Conservation (phyloP, 2,329 filamentous ascomycete genomes). For the Knufia fluminis region DNA sequence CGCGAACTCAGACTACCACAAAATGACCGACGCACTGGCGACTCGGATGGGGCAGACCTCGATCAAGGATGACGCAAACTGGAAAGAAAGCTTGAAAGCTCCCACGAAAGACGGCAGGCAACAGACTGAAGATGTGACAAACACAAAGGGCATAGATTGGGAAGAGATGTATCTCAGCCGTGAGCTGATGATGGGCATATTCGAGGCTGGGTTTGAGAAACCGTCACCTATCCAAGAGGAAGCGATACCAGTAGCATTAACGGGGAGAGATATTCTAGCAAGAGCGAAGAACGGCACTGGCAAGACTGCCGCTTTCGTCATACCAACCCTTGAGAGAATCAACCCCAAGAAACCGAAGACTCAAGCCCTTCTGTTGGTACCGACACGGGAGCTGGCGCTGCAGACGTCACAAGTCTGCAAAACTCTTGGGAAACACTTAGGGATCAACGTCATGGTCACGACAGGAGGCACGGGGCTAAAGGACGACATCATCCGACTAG, state of each 20-base stretch:
- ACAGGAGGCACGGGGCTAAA: conserved; percentile 91
- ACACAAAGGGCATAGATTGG: conserved; percentile 94
- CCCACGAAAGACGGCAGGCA: conserved; percentile 40
- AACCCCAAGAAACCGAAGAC: conserved; percentile 96
- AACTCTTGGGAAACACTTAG: conserved; percentile 91
- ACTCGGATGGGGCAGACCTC: conserved; percentile 37
- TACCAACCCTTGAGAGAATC: conserved; percentile 87
- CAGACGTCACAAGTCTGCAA: conserved; percentile 99
- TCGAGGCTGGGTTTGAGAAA: conserved; percentile 97
- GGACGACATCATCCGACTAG: conserved; percentile 91
- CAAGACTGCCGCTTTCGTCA: conserved; percentile 96
- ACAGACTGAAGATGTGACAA: conserved; percentile 73
- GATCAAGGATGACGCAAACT: conserved; percentile 32
- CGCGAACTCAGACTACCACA: conserved; percentile 15
- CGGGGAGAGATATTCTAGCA: conserved; percentile 88
- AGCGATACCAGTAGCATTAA: conserved; percentile 91
- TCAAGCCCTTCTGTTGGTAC: conserved; percentile 91
- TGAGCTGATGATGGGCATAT: conserved; percentile 96
- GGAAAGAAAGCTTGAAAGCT: conserved; percentile 38
- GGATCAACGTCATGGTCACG: conserved; percentile 98
- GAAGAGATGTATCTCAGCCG: conserved; percentile 94
- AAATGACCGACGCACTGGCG: conserved; percentile 37
- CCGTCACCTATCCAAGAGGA: conserved; percentile 99
- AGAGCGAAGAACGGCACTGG: conserved; percentile 97
- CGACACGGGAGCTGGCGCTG: conserved; percentile 90